Evolutionary conservation across 139 green algal species (phyloP).

Genomic region (Limnomonas spitsbergensis): DNA sequence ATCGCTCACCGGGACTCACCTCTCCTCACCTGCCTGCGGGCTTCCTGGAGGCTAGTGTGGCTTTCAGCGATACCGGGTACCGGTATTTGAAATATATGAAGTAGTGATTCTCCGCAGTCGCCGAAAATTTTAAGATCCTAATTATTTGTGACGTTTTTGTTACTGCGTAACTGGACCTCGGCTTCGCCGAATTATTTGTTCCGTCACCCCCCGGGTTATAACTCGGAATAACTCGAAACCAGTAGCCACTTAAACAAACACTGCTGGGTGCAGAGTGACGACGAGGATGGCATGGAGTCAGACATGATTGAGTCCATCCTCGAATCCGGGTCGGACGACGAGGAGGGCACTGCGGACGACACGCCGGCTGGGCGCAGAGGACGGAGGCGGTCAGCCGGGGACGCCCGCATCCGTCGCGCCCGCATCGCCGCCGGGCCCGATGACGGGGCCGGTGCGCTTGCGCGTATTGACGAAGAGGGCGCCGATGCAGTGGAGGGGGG

Average conservation of each 20-base stretch:
- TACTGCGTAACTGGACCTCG: too few relatives aligned
- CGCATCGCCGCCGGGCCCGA: not conserved
- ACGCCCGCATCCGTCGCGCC: not conserved
- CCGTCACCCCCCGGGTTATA: too few relatives aligned
- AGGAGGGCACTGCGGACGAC: not conserved
- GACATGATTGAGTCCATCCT: constrained; percentile 12
- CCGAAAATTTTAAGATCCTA: too few relatives aligned
- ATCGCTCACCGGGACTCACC: too few relatives aligned
- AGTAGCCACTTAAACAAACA: too few relatives aligned
- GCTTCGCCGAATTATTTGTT: too few relatives aligned
- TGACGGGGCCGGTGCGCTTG: not conserved
- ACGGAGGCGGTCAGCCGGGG: not conserved
- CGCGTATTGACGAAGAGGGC: not conserved
- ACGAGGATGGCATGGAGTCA: constrained; percentile 14
- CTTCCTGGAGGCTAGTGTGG: too few relatives aligned
- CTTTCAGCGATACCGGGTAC: too few relatives aligned
- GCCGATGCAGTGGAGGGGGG: not conserved
- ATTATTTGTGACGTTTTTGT: too few relatives aligned
- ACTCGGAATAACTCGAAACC: too few relatives aligned
- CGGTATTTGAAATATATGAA: too few relatives aligned
- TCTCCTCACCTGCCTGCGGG: too few relatives aligned
- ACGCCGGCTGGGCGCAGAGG: not conserved
- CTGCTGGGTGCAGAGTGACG: constrained; percentile 15
- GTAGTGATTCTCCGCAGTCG: not conserved
- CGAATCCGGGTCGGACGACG: constrained; percentile 15